These are phyloP conservation scores for Neoboletus subvelutipes DNA, from an alignment of 768 basidiomycete species.

Conservation along the genomic window DNA sequence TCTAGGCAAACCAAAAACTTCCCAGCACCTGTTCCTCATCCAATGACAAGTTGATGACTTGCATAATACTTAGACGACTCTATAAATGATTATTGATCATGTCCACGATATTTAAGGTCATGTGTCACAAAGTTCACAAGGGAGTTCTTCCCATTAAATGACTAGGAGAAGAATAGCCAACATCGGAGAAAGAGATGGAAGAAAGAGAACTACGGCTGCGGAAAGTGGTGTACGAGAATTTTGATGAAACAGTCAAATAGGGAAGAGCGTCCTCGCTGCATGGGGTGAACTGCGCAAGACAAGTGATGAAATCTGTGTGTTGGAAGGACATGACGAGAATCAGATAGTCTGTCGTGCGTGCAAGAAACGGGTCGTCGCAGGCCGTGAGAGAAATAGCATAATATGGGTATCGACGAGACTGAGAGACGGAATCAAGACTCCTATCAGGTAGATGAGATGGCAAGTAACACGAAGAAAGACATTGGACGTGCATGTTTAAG, in stretches of 20 bases:
- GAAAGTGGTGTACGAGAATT: constrained; percentile 11
- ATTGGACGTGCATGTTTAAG: constrained; percentile 41
- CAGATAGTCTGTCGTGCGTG: constrained; percentile 39
- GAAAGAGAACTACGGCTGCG: constrained; percentile 18
- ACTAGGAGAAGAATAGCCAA: constrained; percentile 15
- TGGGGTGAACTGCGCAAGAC: constrained; percentile 28
- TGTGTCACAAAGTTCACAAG: constrained; percentile 25
- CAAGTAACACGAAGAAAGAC: constrained; percentile 19
- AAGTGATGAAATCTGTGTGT: constrained; percentile 13
- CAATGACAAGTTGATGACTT: neutral
- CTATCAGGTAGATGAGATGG: constrained; percentile 26
- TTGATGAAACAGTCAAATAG: constrained; percentile 12
- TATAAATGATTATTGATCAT: constrained; percentile 16
- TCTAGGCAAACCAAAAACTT: neutral
- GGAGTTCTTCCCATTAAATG: constrained; percentile 26
- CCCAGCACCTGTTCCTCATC: neutral
- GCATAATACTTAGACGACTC: constrained; percentile 4
- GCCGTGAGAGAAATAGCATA: constrained; percentile 37
- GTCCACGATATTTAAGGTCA: constrained; percentile 15
- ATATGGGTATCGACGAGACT: constrained; percentile 33
- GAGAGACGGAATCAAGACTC: constrained; percentile 14
- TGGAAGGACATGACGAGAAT: constrained; percentile 29
- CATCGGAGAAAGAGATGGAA: constrained; percentile 10
- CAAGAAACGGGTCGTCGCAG: constrained; percentile 31
- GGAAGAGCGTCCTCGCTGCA: constrained; percentile 17